A percentile compares a stretch with the other conserved stretches of the same genome.
Conservation (phyloP, 768 basidiomycete genomes). For the Suillus hirtellus region DNA sequence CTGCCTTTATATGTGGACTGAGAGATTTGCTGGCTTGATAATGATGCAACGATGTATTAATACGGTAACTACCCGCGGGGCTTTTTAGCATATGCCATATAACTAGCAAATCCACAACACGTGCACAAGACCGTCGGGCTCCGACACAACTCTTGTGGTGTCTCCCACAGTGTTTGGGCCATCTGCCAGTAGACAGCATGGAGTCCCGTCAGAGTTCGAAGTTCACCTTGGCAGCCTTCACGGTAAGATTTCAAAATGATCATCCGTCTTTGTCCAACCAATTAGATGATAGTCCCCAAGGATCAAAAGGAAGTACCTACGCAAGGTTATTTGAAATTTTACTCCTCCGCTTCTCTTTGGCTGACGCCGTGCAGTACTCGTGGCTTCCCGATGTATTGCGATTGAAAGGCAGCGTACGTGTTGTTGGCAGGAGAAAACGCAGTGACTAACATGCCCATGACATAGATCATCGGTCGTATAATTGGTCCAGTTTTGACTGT, state of each 20-base stretch:
- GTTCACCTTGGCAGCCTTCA: conserved; percentile 23
- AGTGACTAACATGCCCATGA: conserved; percentile 10
- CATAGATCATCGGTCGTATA: conserved; percentile 69
- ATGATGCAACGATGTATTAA: no score
- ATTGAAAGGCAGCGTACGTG: conserved; percentile 75
- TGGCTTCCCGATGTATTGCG: conserved; percentile 90
- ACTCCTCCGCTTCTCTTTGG: not conserved
- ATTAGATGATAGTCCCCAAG: conserved; percentile 35
- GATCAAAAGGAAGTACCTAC: conserved; percentile 52
- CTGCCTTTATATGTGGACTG: no score
- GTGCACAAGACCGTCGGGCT: no score
- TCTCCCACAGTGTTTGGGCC: not conserved
- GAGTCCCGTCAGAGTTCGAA: conserved; percentile 22
- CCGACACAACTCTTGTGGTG: no score
- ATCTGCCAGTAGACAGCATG: conserved; percentile 17
- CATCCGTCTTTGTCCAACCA: not conserved
- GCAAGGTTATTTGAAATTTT: conserved; percentile 41
- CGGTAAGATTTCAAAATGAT: conserved; percentile 22
- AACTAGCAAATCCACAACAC: not conserved
- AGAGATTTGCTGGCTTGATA: no score
- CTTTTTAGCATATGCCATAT: no score
- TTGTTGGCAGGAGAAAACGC: conserved; percentile 4
- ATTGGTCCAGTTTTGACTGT: conserved; percentile 84
- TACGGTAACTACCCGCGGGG: no score
- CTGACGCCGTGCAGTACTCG: conserved; percentile 55